Evolutionary conservation across 805 yeast species (phyloP).

Genomic region (Kodamaea neixiangensis): DNA sequence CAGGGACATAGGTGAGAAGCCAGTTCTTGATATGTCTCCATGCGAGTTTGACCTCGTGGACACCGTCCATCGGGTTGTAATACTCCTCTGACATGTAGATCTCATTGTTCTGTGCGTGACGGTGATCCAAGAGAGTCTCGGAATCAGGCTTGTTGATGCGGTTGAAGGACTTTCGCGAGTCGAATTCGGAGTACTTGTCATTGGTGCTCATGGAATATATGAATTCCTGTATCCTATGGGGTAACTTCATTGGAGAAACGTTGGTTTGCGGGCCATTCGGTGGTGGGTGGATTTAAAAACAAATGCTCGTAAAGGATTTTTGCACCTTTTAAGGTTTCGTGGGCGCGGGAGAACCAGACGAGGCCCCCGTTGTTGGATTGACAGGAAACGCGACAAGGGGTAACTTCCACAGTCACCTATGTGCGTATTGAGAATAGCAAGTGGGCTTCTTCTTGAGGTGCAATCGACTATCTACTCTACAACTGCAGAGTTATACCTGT

Average conservation of each 20-base stretch:
- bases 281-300: neutral
- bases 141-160: slow-evolving; percentile 44
- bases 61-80: slow-evolving; percentile 53
- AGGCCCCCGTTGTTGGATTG: neutral
- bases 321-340: neutral
- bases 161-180: slow-evolving; percentile 48
- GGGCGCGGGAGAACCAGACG: neutral
- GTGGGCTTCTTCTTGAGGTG: no score
- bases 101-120: slow-evolving; percentile 24
- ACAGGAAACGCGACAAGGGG: neutral
- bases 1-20: slow-evolving; percentile 78
- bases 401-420: neutral
- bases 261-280: neutral
- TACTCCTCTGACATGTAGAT: slow-evolving; percentile 33
- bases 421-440: no score
- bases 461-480: no score
- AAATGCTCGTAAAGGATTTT: neutral
- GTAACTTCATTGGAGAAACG: slow-evolving; percentile 20
- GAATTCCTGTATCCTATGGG: slow-evolving; percentile 55
- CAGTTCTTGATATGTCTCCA: slow-evolving; percentile 91
- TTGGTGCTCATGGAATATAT: slow-evolving; percentile 64
- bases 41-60: slow-evolving; percentile 71
- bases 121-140: slow-evolving; percentile 33
- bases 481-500: no score
- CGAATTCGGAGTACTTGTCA: slow-evolving; percentile 71